Evolutionary conservation across 75 land plant genomes (phyloP).

Genomic region (Selaginella moellendorffii): DNA sequence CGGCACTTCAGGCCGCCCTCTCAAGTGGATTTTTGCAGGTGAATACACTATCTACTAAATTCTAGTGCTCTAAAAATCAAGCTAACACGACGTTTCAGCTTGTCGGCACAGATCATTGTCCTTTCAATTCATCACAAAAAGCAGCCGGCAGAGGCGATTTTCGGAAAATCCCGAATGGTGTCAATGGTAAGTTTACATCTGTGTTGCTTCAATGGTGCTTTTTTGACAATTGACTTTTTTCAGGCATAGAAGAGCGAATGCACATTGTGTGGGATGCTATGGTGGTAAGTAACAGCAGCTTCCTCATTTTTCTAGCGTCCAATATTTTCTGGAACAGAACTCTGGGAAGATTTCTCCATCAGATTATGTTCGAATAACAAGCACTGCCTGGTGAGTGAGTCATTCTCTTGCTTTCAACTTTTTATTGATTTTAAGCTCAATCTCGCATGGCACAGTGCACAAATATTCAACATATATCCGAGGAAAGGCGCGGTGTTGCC

Average conservation of each 20-base stretch:
- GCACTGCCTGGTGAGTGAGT: constrained; percentile 72
- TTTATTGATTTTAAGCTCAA: neutral
- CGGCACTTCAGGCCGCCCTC: constrained; percentile 83
- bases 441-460: constrained; percentile 44
- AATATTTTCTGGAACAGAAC: too few species aligned
- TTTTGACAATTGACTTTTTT: neutral
- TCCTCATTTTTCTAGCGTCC: too few species aligned
- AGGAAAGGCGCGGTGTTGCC: constrained; percentile 82
- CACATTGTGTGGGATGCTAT: constrained; percentile 83
- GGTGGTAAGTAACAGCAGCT: constrained; percentile 87
- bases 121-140: constrained; percentile 85
- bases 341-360: constrained; percentile 64
- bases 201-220: neutral
- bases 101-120: constrained; percentile 92
- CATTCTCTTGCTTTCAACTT: neutral
- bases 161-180: constrained; percentile 92
- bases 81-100: constrained; percentile 61
- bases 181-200: constrained; percentile 49
- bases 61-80: too few species aligned
- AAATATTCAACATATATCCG: constrained; percentile 89
- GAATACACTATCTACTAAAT: too few species aligned
- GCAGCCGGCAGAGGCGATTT: constrained; percentile 75
- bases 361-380: constrained; percentile 85
- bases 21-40: constrained; percentile 88
- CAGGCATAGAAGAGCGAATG: constrained; percentile 98